phyloP scores from a whole-genome alignment of 2,329 filamentous ascomycete species.

The Calonectria pteridis region DNA sequence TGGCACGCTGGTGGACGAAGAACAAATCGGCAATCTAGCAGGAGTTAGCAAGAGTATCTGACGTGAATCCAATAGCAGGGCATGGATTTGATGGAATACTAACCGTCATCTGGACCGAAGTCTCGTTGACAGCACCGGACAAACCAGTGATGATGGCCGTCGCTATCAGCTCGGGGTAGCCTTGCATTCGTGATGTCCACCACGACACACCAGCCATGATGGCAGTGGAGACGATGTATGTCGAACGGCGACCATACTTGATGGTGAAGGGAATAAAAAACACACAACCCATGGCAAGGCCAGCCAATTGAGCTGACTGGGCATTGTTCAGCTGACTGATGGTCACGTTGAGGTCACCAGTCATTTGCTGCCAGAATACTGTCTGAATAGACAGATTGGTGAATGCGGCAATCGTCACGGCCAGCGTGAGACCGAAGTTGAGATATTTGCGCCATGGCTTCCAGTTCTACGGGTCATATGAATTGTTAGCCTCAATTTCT shows the following conservation, averaged over 20 bases:
- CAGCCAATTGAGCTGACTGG: conserved; percentile 46
- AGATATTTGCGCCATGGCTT: conserved; percentile 43
- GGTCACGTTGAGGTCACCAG: conserved; percentile 44
- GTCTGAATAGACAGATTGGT: conserved; percentile 43
- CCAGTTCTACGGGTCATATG: conserved; percentile 44
- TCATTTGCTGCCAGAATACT: conserved; percentile 52
- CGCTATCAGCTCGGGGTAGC: conserved; percentile 39
- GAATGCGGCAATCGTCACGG: conserved; percentile 45
- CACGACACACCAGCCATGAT: conserved; percentile 41
- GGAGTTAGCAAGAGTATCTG: neutral
- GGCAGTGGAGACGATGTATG: conserved; percentile 45
- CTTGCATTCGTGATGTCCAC: conserved; percentile 41
- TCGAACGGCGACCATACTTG: conserved; percentile 50
- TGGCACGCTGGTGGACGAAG: conserved; percentile 48
- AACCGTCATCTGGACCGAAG: conserved; percentile 54
- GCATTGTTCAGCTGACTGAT: conserved; percentile 42
- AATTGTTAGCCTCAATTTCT: neutral
- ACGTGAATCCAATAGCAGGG: fast-evolving
- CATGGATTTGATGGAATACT: neutral
- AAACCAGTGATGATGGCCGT: conserved; percentile 48
- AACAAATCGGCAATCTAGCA: conserved; percentile 49
- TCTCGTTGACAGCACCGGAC: conserved; percentile 55
- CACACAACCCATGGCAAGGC: conserved; percentile 49
- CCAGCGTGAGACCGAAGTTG: conserved; percentile 46
- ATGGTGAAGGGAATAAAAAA: conserved; percentile 51